Base-by-base conservation (phyloP, 495 filamentous ascomycete genomes). In the Amphirosellinia nigrospora region DNA sequence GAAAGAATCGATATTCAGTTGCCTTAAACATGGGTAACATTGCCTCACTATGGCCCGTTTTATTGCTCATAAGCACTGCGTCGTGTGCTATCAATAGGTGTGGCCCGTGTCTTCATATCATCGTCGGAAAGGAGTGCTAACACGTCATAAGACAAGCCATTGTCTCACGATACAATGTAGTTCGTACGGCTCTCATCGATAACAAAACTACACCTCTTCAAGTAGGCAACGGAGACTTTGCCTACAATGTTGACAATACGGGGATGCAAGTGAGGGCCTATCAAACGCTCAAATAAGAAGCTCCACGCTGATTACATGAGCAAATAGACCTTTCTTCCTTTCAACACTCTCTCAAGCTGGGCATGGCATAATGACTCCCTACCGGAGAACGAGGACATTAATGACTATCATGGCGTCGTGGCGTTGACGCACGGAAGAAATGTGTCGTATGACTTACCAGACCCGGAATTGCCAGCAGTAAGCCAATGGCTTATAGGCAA, bases 141-240 rank as follows among this genome's bases (percentile, higher is more conserved):
- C 15, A n/a, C 3, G 9, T 19, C 28, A 21, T n/a, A 64, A 64
- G 61, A 23, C 15, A 50, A 64, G 43, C 28, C 9, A 41, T 66
- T 13, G 64, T 66, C 23, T 66, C 64, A 16, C 32, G 26, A 28
- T 66, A 66, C 23, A 66, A 66, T 23, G 21, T 66, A 21, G 48
- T 56, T 13, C 46, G 64, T 30, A 66, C 46, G 43, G 26, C 48
- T 1, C 64, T 72, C n/a, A 68, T 74, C n/a, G 68, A 74, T 34
- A 74, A 72, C 60, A 69, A 72, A 28, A 76, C 77, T 21, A 85
- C 84, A 5, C 84, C 84, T 15, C 76, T 88, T 46, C 84, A 86
- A 75, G 83, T 87, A 0, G 85, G 84, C 41, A 86, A 86, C 74
- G 84, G 86, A 8, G 83, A 87, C 72, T 86, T 88, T 65, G 85